Evolutionary conservation across 371 early-diverging fungal genomes (phyloP).

Genomic region (Mucor plumbeus): DNA sequence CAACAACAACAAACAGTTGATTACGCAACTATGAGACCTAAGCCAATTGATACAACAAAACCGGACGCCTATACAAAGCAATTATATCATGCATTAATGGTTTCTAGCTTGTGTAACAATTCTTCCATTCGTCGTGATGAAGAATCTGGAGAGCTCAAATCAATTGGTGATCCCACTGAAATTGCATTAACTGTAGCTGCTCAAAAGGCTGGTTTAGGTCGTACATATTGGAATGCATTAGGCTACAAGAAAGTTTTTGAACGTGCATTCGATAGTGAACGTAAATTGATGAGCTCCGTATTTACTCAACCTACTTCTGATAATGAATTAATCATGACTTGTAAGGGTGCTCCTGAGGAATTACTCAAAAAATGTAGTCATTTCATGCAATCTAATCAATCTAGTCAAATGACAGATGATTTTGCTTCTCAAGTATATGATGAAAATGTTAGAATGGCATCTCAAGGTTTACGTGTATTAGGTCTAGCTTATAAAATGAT

Average conservation of each 20-base stretch:
- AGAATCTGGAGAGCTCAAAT: slow-evolving; percentile 67
- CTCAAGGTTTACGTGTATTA: slow-evolving; percentile 74
- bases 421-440: slow-evolving; percentile 74
- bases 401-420: slow-evolving; percentile 60
- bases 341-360: slow-evolving; percentile 93
- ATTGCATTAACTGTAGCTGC: slow-evolving; percentile 68
- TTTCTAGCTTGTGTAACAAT: slow-evolving; percentile 72
- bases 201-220: slow-evolving; percentile 55
- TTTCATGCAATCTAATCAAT: slow-evolving; percentile 40
- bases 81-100: slow-evolving; percentile 41
- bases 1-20: slow-evolving; percentile 18
- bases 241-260: slow-evolving; percentile 52
- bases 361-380: slow-evolving; percentile 70
- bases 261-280: slow-evolving; percentile 80
- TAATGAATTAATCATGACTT: slow-evolving; percentile 54
- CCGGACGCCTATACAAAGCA: slow-evolving; percentile 39
- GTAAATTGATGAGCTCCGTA: slow-evolving; percentile 89
- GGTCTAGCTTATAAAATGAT: slow-evolving; percentile 56
- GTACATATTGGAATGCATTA: slow-evolving; percentile 32
- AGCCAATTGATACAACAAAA: slow-evolving; percentile 38
- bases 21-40: slow-evolving; percentile 38
- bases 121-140: slow-evolving; percentile 62
- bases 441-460: slow-evolving; percentile 80
- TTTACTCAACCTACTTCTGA: slow-evolving; percentile 34
- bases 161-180: slow-evolving; percentile 87